Base-by-base conservation (phyloP, 331 rosid genomes). In the Dryas integrifolia region DNA sequence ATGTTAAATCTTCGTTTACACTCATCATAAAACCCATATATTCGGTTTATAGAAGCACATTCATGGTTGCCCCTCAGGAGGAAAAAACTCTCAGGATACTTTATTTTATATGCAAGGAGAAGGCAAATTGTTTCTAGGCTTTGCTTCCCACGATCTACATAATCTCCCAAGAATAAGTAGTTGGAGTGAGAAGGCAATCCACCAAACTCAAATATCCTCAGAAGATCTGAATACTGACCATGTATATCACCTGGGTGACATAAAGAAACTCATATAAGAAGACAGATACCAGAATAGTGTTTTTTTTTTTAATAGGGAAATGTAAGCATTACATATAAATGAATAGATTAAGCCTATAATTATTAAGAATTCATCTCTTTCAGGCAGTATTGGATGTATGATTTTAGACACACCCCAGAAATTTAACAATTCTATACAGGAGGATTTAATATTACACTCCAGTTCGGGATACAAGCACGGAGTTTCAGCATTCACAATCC, bases 11-110 rank as follows among this genome's bases (percentile, higher is more conserved):
- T 88, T 49, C 86, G 75, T 71, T 91, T 94, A 49, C 98, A 91
- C 72, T 94, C 98, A n/a, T 93, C 96, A 64, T 81, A 93, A 60
- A 93, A 93, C 57, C 97, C 97, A 39, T 91, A 93, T 64, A 91
- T 80, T 39, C 96, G 88, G 85, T 93, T 93, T 68, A 89, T 78
- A 8, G 98, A 93, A 65, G 96, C 97, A 65, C 98, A 93, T 84
- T 93, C 98, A 21, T 91, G 97, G 86, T 91, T 93, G 13, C 98
- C 98, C 84, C 98, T 86, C 52, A 91, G 84, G 52, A 91, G 97
- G 75, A 91, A 94, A 50, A 91, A 81, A 79, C 91, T 91, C 11
- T 77, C 81, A 6, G 96, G 97, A 72, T 89, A 94, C 70, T 85
- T 89, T 56, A 91, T 89, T 83, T 94, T 94, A 52, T 85, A 94